Evolutionary conservation across 1,139 yeast species (phyloP), one percentile per base, ranked within the genome.

Genomic region (Yamadazyma siamensis): DNA sequence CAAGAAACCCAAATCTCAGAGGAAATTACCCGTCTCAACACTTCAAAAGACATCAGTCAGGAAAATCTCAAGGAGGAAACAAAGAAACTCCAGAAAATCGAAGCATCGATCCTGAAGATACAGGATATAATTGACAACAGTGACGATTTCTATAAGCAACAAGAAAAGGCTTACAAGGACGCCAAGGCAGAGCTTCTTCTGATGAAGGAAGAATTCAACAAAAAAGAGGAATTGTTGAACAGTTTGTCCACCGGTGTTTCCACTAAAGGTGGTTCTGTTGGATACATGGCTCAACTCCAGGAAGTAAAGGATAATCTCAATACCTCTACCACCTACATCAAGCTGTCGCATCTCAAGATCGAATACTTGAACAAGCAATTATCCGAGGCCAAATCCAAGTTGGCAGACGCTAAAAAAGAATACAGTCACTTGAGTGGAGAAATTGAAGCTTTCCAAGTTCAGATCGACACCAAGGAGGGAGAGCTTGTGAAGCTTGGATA

Each of bases 221-320:
- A 67, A 39, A 85, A 84, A 44, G 94, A 87, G 48, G 96, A 89
- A 41, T 65, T 89, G 13, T 60, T 87, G 11, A 80, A 94, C 4
- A 80, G 95, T 0, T 65, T 94, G 24, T 80, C 91, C 1, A 89
- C 97, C 0, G 98, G 98, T 46, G 80, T 91, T 10, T 84, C 96
- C 0, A 75, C 95, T 0, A 80, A 78, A 35, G 20, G 20, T 8
- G 46, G 80, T 0, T 85, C 84, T 39, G 81, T 88, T 21, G 96
- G 96, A 10, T 91, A 87, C 52, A 67, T 75, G 34, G 72, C 80
- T 3, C 95, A 88, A 47, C 60, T 88, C 20, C 76, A 77, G 34
- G 80, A 76, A 29, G 80, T 77, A 3, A 82, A 84, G 41, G 71
- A 71, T 21, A 66, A 64, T 27, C 56, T 81, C 4, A 73, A 80